Percentiles rank a stretch among this genome's conserved stretches.
These are phyloP conservation scores for Lathyrus sativus DNA, from an alignment of 306 rosid species.

Conservation along the genomic window DNA sequence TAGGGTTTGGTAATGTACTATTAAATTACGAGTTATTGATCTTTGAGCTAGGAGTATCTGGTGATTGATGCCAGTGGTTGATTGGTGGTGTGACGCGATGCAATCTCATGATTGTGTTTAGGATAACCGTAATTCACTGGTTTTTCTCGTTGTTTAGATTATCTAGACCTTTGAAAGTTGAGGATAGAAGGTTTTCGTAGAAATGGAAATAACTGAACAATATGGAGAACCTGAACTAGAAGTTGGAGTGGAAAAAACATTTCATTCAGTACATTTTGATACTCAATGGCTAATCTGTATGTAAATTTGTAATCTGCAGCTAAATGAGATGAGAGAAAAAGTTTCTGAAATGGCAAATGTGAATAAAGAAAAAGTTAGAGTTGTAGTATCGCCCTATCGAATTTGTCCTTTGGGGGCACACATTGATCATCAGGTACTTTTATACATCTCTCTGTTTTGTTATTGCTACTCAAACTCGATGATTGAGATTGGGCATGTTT, in stretches of 20 bases:
- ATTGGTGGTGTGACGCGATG: not conserved
- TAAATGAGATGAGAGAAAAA: conserved; percentile 50
- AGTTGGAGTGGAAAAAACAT: conserved; percentile 13
- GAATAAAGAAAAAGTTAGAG: conserved; percentile 57
- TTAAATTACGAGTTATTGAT: conserved; percentile 21
- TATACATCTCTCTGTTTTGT: conserved; percentile 25
- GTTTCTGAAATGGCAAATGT: conserved; percentile 68
- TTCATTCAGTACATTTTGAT: conserved; percentile 16
- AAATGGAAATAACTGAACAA: conserved; percentile 19
- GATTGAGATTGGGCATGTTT: conserved; percentile 16
- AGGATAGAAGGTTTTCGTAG: conserved; percentile 4
- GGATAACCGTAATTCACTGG: not conserved
- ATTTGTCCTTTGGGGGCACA: conserved; percentile 98
- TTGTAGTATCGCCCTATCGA: conserved; percentile 89
- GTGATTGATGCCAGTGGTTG: not conserved
- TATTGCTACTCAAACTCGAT: conserved; percentile 20
- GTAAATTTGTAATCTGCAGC: conserved; percentile 49
- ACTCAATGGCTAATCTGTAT: conserved; percentile 7
- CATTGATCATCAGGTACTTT: conserved; percentile 89
- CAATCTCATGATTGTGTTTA: not conserved
- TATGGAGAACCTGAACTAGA: conserved; percentile 3
- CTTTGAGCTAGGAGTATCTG: conserved; percentile 2
- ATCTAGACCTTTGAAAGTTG: not conserved
- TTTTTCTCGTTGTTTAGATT: conserved; percentile 19
- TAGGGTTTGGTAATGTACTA: conserved; percentile 1